Percentiles rank a stretch among this genome's conserved stretches.
Conservation (phyloP, 1,284 basidiomycete species). For the Coniferiporia sulphurascens region DNA sequence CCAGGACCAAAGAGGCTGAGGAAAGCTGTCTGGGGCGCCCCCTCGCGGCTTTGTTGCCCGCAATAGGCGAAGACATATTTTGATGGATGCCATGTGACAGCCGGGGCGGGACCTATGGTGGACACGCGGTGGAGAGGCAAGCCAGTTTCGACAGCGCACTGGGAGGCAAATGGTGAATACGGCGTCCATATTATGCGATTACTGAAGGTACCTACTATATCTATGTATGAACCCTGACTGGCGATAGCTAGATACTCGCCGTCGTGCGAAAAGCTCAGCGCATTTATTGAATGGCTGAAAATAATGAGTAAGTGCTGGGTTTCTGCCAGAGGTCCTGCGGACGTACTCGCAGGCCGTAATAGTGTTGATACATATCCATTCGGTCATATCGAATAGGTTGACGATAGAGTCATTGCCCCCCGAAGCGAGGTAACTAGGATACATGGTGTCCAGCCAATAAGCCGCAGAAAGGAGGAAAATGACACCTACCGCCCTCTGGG, state of each 20-base stretch:
- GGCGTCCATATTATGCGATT: background rate
- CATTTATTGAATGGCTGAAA: slow-evolving; percentile 59
- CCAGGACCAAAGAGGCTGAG: slow-evolving; percentile 67
- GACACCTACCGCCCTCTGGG: slow-evolving; percentile 56
- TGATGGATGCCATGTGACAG: slow-evolving; percentile 75
- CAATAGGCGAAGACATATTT: slow-evolving; percentile 74
- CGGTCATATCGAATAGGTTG: slow-evolving; percentile 69
- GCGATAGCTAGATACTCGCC: slow-evolving; percentile 77
- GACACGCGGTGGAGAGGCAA: slow-evolving; percentile 64
- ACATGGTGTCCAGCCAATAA: background rate
- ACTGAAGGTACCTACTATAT: slow-evolving; percentile 48
- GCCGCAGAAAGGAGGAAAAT: background rate
- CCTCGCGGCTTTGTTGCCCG: slow-evolving; percentile 65
- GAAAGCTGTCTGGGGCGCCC: slow-evolving; percentile 55
- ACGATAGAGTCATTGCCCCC: slow-evolving; percentile 77
- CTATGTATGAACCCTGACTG: slow-evolving; percentile 65
- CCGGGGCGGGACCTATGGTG: slow-evolving; percentile 56
- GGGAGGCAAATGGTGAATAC: slow-evolving; percentile 1
- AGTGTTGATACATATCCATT: slow-evolving; percentile 72
- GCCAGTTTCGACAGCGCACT: slow-evolving; percentile 75
- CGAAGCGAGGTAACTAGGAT: slow-evolving; percentile 63
- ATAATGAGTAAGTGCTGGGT: slow-evolving; percentile 8
- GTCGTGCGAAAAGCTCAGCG: slow-evolving; percentile 76
- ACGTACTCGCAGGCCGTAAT: slow-evolving; percentile 76
- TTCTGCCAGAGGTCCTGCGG: background rate